Evolutionary conservation across 768 basidiomycete species (phyloP), one percentile per base, ranked within the genome.

Genomic region (Russula dissimulans): DNA sequence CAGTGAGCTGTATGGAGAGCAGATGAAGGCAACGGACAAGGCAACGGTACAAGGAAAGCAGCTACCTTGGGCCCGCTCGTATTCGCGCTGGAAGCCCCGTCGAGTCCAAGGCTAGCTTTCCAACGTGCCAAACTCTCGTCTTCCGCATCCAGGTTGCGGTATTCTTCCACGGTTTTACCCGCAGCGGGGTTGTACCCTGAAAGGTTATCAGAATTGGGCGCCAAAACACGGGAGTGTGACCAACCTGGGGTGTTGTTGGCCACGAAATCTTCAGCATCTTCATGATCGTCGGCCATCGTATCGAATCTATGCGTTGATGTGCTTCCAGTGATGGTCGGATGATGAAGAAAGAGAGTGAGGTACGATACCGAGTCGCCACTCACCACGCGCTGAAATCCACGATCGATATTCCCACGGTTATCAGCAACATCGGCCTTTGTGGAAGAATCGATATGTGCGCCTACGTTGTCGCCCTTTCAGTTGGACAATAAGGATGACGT

Each of bases 81-180:
- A 58, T 75, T 68, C 18, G 69, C 74, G 14, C 51, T 32, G 4
- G 70, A 31, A 18, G 70, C 76, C 32, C 81, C 84, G 38, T 83
- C 79, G 61, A 97, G 84, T 55, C 95, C 95, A 31, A 98, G 79
- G 55, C 87, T 92, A 42, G 91, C 91, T 72, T 98, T 98, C 95
- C 95, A 98, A 64, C 92, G 85, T 36, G 87, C 85, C 67, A 98
- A 80, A 71, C 90, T 92, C 74, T 97, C 95, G 71, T 97, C 95
- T 62, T 89, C 79, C 34, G 87, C 85, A 74, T 97, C 95, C 46
- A 95, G 82, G 42, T 85, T 74, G 29, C 90, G 87, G 47, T 91
- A 90, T 71, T 95, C 91, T 29, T 90, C 91, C 12, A 87, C 75
- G 47, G 80, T 78, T 77, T 90, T 90, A 36, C 78, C 81, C 59